A percentile compares a stretch with the other conserved stretches of the same genome.
Conservation (phyloP, 2,329 filamentous ascomycete species). For the Chaetomium sp. region DNA sequence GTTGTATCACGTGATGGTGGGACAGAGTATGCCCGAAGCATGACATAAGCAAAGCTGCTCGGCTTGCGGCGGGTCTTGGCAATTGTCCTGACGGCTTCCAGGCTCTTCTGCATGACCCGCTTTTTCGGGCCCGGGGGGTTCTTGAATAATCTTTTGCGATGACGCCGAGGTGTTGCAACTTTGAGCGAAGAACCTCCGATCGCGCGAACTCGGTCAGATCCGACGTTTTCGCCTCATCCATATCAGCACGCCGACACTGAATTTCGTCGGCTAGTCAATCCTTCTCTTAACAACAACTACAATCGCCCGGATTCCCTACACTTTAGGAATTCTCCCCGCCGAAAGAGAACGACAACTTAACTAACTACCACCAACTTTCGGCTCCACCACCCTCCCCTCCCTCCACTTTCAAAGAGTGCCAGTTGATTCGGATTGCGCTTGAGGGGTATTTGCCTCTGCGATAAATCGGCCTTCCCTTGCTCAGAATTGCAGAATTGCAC, state of each 20-base stretch:
- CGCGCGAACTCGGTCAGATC: background rate
- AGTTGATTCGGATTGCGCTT: conserved; percentile 6
- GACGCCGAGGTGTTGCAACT: conserved; percentile 19
- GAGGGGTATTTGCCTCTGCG: conserved; percentile 7
- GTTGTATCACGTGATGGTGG: conserved; percentile 1
- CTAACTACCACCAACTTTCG: background rate
- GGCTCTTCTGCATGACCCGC: background rate
- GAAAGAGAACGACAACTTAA: background rate
- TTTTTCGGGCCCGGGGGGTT: conserved; percentile 13
- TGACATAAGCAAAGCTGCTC: conserved; percentile 8
- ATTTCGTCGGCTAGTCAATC: background rate
- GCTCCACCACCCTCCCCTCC: no score
- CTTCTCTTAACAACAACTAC: background rate
- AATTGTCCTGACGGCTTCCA: background rate
- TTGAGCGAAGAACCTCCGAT: conserved; percentile 8
- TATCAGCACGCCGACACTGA: background rate
- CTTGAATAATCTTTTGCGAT: conserved; percentile 28
- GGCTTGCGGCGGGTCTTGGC: conserved; percentile 7
- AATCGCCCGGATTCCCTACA: background rate
- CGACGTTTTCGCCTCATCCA: conserved; percentile 1
- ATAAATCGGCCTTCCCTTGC: background rate
- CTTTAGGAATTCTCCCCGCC: background rate
- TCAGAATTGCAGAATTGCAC: conserved; percentile 1
- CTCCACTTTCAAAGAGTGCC: background rate
- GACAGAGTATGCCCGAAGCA: background rate